Percentiles rank a stretch among this genome's conserved stretches.
These are phyloP conservation scores for Ceratocystis albifundus DNA, from an alignment of 2,329 filamentous ascomycete species.

Conservation along the genomic window DNA sequence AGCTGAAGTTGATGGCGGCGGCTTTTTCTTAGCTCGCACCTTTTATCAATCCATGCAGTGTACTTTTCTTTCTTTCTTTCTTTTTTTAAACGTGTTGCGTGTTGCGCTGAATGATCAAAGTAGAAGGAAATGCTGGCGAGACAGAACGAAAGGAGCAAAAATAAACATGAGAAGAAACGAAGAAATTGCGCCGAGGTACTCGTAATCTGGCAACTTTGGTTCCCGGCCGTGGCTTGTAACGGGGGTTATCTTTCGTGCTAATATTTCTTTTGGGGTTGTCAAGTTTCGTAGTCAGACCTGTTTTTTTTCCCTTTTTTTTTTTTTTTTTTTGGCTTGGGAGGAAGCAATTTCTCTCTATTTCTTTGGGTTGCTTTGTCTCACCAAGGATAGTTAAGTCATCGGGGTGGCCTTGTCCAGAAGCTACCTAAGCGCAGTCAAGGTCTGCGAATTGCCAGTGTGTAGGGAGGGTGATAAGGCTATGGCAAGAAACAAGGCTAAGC, in stretches of 20 bases:
- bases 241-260: not conserved
- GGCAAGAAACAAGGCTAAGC: constrained; percentile 1
- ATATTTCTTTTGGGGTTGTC: not conserved
- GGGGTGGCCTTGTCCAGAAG: not conserved
- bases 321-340: not conserved
- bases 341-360: not conserved
- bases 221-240: not conserved
- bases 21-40: not conserved
- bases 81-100: not conserved
- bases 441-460: not conserved
- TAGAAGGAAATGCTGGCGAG: not conserved
- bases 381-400: not conserved
- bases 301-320: not conserved
- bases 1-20: not conserved
- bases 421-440: too few species aligned
- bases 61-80: not conserved
- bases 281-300: not conserved
- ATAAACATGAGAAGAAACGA: not conserved
- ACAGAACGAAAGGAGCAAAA: not conserved
- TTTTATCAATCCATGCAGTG: too few species aligned
- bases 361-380: not conserved
- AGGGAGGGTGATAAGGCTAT: not conserved
- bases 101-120: not conserved
- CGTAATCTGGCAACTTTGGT: not conserved
- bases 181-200: not conserved